Conservation (phyloP, 495 filamentous ascomycete genomes). For the Podospora sp. region DNA sequence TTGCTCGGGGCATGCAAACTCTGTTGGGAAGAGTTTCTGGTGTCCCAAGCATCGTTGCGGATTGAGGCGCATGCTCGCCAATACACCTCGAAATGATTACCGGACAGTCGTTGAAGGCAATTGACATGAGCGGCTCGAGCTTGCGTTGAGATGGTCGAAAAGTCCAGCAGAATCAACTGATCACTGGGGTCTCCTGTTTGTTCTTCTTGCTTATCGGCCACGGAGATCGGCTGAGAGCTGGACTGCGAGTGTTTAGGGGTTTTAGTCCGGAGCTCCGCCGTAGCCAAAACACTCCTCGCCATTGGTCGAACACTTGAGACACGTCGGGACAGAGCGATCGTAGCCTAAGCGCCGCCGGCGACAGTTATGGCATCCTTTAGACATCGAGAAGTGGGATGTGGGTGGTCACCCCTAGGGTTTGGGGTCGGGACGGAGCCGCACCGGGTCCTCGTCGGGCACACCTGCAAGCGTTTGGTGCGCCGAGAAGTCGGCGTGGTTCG, state of each 20-base stretch:
- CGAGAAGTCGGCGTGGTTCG: not conserved
- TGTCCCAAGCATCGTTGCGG: too few species aligned
- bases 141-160: slow-evolving; percentile 36
- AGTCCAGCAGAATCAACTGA: slow-evolving; percentile 19
- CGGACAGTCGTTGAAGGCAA: too few species aligned
- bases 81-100: too few species aligned
- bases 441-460: not conserved
- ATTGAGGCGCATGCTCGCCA: too few species aligned
- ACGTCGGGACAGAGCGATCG: slow-evolving; percentile 53
- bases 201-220: slow-evolving; percentile 14
- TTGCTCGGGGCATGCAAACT: too few species aligned
- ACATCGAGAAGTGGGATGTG: slow-evolving; percentile 1
- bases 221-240: not conserved
- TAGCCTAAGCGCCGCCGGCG: slow-evolving; percentile 56
- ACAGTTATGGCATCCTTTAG: slow-evolving; percentile 40
- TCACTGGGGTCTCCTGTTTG: not conserved
- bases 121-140: too few species aligned
- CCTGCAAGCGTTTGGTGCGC: not conserved
- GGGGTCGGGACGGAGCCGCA: not conserved
- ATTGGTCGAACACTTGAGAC: slow-evolving; percentile 50
- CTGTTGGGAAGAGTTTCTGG: too few species aligned
- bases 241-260: too few species aligned
- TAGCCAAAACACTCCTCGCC: slow-evolving; percentile 46
- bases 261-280: slow-evolving; percentile 7
- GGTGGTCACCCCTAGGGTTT: not conserved